These are phyloP conservation scores for Fraxinus sp. DNA, from an alignment of 305 asterid species.

Conservation along the genomic window DNA sequence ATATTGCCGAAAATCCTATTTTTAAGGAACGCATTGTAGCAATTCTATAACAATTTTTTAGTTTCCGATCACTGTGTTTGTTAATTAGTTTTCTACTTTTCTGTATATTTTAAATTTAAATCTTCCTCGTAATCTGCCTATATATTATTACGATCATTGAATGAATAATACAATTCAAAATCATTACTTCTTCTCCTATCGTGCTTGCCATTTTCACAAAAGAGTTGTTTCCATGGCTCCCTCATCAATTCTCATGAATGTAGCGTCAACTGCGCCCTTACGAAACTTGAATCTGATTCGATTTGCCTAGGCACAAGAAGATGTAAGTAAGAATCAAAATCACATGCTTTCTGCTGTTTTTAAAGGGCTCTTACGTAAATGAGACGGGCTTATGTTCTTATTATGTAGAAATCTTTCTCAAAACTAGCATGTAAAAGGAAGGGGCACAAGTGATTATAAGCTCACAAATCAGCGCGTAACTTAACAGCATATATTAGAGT, in stretches of 20 bases:
- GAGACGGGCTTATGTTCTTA: background rate
- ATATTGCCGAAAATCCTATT: no score
- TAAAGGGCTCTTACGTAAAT: background rate
- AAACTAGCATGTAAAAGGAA: background rate
- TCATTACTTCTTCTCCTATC: no score
- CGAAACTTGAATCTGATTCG: constrained; percentile 71
- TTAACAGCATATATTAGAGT: no score
- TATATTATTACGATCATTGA: no score
- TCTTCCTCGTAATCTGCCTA: no score
- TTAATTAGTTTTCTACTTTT: no score
- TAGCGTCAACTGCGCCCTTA: constrained; percentile 60
- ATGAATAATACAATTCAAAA: no score
- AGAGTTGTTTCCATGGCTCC: constrained; percentile 93
- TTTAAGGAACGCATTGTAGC: no score
- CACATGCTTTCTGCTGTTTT: background rate
- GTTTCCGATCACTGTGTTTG: no score
- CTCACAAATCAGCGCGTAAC: background rate
- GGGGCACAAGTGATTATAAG: background rate
- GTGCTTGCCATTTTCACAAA: background rate
- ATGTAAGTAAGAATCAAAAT: background rate
- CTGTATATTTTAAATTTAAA: no score
- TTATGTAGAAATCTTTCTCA: background rate
- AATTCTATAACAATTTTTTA: no score
- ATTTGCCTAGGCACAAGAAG: constrained; percentile 43
- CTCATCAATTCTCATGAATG: constrained; percentile 90